Evolutionary conservation across 352 stramenopile genomes (phyloP).

Genomic region (Pythium chondricola): DNA sequence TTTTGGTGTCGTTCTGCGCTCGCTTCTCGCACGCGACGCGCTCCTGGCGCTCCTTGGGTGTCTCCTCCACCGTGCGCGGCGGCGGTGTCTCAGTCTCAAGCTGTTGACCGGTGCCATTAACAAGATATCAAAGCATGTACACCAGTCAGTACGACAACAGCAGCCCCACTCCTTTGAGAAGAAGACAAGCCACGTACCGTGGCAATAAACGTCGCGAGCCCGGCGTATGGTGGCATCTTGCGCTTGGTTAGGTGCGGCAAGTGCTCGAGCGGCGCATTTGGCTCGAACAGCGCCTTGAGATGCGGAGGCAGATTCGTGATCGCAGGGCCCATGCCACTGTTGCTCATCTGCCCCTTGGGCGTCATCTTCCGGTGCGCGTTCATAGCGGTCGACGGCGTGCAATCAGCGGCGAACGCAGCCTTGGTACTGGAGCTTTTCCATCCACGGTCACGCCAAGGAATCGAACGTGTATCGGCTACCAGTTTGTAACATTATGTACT

Average conservation of each 20-base stretch:
- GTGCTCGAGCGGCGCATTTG: constrained; percentile 65
- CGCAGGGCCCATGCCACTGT: constrained; percentile 78
- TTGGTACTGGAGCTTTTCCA: too few species aligned
- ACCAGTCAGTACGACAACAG: too few species aligned
- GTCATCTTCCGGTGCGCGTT: constrained; percentile 86
- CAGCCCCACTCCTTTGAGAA: too few species aligned
- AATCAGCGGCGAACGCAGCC: background rate
- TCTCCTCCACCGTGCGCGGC: constrained; percentile 55
- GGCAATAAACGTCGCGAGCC: constrained; percentile 35
- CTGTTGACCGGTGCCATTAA: constrained; percentile 10
- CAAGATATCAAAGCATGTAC: background rate
- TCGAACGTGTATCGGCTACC: too few species aligned
- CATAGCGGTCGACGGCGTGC: too few species aligned
- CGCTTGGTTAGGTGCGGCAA: constrained; percentile 71
- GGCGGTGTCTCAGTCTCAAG: constrained; percentile 64
- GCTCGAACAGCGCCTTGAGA: constrained; percentile 78
- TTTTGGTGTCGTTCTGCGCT: constrained; percentile 51
- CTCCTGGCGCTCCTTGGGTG: constrained; percentile 68
- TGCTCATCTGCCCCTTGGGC: constrained; percentile 85
- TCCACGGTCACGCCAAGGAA: too few species aligned
- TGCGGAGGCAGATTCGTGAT: constrained; percentile 76
- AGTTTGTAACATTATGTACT: background rate
- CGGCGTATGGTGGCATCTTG: constrained; percentile 82
- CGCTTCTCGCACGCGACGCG: constrained; percentile 55
- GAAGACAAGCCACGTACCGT: constrained; percentile 12